Evolutionary conservation across 495 filamentous ascomycete genomes (phyloP).

Genomic region (Neurospora pannonica): DNA sequence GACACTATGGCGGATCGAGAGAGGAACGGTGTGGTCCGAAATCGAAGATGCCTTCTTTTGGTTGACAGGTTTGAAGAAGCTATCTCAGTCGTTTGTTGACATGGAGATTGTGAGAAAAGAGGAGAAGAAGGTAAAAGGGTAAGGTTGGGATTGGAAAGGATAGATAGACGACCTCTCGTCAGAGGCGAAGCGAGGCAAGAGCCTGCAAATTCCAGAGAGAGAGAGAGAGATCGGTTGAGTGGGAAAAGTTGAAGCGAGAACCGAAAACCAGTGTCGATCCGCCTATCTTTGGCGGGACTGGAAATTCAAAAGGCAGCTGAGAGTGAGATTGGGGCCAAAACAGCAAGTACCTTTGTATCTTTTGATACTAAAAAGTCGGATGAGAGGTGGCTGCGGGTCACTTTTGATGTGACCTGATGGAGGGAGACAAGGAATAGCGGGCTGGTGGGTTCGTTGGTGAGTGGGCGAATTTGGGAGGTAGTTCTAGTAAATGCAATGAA

Average conservation of each 20-base stretch:
- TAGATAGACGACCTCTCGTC: not conserved
- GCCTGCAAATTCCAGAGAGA: not conserved
- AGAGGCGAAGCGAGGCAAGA: not conserved
- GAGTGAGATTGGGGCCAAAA: not conserved
- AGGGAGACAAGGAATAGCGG: not conserved
- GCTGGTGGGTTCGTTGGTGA: not conserved
- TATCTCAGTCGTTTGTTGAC: not conserved
- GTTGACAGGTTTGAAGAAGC: not conserved
- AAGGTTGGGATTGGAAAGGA: not conserved
- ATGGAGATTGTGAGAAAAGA: not conserved
- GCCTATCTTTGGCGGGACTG: not conserved
- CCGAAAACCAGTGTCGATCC: not conserved
- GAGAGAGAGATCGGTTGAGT: not conserved
- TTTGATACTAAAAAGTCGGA: not conserved
- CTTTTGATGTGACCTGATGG: not conserved
- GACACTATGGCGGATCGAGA: not conserved
- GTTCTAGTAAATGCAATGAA: not conserved
- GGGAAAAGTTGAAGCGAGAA: not conserved
- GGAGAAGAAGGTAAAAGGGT: not conserved
- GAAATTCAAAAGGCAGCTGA: not conserved
- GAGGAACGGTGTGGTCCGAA: not conserved
- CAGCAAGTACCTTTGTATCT: not conserved
- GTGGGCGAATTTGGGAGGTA: not conserved
- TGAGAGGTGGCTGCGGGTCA: not conserved
- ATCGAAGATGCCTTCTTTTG: not conserved